phyloP scores from a whole-genome alignment of 306 rosid genomes.

The Fagus sylvatica region DNA sequence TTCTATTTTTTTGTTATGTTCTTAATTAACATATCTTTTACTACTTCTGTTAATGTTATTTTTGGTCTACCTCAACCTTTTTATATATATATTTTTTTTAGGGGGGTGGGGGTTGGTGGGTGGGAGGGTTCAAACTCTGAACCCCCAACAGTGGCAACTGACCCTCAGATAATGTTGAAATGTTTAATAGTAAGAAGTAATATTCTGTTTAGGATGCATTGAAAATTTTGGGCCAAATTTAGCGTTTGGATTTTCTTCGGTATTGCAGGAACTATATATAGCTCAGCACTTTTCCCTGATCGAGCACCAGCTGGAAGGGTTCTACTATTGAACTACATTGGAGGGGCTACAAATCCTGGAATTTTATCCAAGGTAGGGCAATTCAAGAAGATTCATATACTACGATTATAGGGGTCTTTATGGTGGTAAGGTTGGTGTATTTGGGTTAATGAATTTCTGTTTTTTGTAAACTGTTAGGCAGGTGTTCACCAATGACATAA shows the following conservation, averaged over 20 bases:
- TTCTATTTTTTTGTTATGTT: too few relatives aligned
- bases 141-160: too few relatives aligned
- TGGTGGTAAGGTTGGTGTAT: slow-evolving; percentile 17
- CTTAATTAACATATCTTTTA: too few relatives aligned
- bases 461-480: slow-evolving; percentile 10
- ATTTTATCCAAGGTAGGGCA: slow-evolving; percentile 75
- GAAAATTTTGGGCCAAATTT: slow-evolving; percentile 28
- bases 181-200: not conserved
- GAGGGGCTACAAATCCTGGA: slow-evolving; percentile 92
- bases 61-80: too few relatives aligned
- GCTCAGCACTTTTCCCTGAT: slow-evolving; percentile 94
- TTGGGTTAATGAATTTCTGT: not conserved
- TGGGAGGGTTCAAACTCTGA: too few relatives aligned
- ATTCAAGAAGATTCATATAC: slow-evolving; percentile 19
- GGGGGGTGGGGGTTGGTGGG: too few relatives aligned
- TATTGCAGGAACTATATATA: slow-evolving; percentile 88
- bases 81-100: too few relatives aligned
- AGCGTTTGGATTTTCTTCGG: slow-evolving; percentile 25
- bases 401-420: slow-evolving; percentile 12
- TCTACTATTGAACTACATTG: slow-evolving; percentile 90
- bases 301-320: slow-evolving; percentile 95
- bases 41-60: too few relatives aligned
- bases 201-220: slow-evolving; percentile 6
- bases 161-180: not conserved
- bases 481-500: not conserved